These are phyloP conservation scores for Coprinopsis cinerea DNA, from an alignment of 768 basidiomycete species.

Conservation along the genomic window DNA sequence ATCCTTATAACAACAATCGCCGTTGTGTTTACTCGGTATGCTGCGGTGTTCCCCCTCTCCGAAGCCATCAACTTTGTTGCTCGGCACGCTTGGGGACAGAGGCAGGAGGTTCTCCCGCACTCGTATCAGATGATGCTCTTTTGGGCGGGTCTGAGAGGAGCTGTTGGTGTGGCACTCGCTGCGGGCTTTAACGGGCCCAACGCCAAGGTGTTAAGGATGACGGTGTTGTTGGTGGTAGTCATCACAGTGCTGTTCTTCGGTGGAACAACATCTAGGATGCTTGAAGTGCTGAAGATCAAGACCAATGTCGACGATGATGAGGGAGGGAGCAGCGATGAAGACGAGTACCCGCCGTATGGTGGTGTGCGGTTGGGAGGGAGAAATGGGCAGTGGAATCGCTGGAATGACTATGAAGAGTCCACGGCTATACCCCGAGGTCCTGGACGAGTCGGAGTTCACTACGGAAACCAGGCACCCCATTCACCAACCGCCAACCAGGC, in stretches of 20 bases:
- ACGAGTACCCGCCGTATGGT: slow-evolving; percentile 34
- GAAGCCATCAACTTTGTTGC: slow-evolving; percentile 94
- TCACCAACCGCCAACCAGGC: slow-evolving; percentile 17
- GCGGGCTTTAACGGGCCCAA: slow-evolving; percentile 94
- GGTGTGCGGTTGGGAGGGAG: slow-evolving; percentile 27
- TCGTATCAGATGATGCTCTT: slow-evolving; percentile 99
- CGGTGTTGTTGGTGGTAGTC: slow-evolving; percentile 93
- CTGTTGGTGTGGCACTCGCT: slow-evolving; percentile 95
- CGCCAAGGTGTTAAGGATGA: slow-evolving; percentile 84
- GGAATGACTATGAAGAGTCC: slow-evolving; percentile 40
- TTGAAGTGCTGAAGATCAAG: slow-evolving; percentile 93
- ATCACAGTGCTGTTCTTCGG: slow-evolving; percentile 93
- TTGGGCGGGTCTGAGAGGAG: slow-evolving; percentile 96
- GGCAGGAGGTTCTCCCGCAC: slow-evolving; percentile 88
- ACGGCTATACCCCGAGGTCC: slow-evolving; percentile 30
- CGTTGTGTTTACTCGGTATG: slow-evolving; percentile 92
- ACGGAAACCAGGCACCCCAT: slow-evolving; percentile 28
- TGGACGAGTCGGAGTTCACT: slow-evolving; percentile 51
- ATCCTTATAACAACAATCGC: slow-evolving; percentile 88
- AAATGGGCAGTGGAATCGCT: slow-evolving; percentile 32
- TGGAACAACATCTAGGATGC: slow-evolving; percentile 95
- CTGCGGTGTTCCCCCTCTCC: slow-evolving; percentile 92
- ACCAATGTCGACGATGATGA: slow-evolving; percentile 94
- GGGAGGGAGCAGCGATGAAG: slow-evolving; percentile 48
- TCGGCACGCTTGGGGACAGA: slow-evolving; percentile 75